phyloP scores from a whole-genome alignment of 805 yeast genomes.

The Wickerhamomyces rabaulensis region DNA sequence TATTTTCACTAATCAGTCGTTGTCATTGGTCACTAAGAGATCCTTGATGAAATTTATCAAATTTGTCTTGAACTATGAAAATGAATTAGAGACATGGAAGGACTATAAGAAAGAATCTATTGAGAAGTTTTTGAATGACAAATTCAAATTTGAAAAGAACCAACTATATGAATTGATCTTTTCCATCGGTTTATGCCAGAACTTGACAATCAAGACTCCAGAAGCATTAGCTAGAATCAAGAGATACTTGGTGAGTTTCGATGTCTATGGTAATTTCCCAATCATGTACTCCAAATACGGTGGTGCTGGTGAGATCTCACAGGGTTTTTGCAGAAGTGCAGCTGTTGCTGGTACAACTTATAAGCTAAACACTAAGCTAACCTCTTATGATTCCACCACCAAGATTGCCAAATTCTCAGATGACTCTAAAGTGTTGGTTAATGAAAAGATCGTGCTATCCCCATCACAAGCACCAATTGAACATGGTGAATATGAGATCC shows the following conservation, averaged over 20 bases:
- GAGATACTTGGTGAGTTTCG: conserved; percentile 78
- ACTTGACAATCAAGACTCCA: conserved; percentile 55
- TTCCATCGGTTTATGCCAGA: conserved; percentile 76
- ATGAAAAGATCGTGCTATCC: conserved; percentile 74
- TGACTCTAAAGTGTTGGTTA: conserved; percentile 66
- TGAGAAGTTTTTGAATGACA: conserved; percentile 49
- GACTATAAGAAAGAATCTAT: conserved; percentile 54
- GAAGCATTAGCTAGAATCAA: conserved; percentile 77
- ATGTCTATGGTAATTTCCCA: conserved; percentile 92
- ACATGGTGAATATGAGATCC: conserved; percentile 48
- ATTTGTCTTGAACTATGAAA: conserved; percentile 72
- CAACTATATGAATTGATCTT: conserved; percentile 81
- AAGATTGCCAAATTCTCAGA: conserved; percentile 71
- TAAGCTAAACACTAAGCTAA: conserved; percentile 66
- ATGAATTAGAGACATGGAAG: conserved; percentile 50
- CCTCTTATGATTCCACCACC: conserved; percentile 57
- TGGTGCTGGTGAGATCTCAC: conserved; percentile 92
- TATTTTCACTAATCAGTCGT: conserved; percentile 82
- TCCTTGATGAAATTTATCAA: conserved; percentile 87
- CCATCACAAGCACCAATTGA: conserved; percentile 58
- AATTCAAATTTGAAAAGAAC: conserved; percentile 65
- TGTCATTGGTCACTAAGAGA: conserved; percentile 73
- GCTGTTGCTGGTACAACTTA: conserved; percentile 98
- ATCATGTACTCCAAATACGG: conserved; percentile 90
- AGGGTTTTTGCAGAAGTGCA: conserved; percentile 95